Percentiles rank a stretch among this genome's conserved stretches.
phyloP scores from a whole-genome alignment of 2,329 filamentous ascomycete species.

The Sphaerulina vaccinii region DNA sequence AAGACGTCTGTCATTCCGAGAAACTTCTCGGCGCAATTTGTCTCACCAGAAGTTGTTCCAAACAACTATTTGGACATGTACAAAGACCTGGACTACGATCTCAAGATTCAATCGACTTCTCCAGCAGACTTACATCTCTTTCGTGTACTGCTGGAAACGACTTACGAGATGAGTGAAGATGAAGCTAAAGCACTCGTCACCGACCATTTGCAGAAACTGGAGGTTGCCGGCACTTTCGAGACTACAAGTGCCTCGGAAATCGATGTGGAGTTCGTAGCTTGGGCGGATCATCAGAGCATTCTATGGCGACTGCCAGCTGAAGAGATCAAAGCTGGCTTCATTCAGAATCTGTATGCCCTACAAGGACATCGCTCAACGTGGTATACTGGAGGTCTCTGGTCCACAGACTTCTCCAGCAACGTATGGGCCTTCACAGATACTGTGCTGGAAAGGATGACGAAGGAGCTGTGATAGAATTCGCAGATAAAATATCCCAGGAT shows the following conservation, averaged over 20 bases:
- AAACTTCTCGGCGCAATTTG: constrained; percentile 5
- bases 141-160: constrained; percentile 8
- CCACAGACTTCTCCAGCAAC: constrained; percentile 12
- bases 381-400: constrained; percentile 15
- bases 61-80: constrained; percentile 11
- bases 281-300: constrained; percentile 2
- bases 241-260: background rate
- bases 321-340: constrained; percentile 7
- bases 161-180: background rate
- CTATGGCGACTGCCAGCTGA: constrained; percentile 5
- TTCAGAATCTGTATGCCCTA: constrained; percentile 11
- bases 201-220: background rate
- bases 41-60: constrained; percentile 4
- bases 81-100: background rate
- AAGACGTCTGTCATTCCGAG: constrained; percentile 4
- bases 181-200: constrained; percentile 11
- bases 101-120: constrained; percentile 6
- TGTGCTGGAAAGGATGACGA: constrained; percentile 12
- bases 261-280: background rate
- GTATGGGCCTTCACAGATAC: constrained; percentile 17
- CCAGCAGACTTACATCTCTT: too few relatives aligned
- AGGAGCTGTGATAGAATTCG: background rate
- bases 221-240: background rate
- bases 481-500: too few relatives aligned
- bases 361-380: constrained; percentile 16